phyloP scores from a whole-genome alignment of 2,329 filamentous ascomycete species.

The Colletotrichum neosansevieriae region DNA sequence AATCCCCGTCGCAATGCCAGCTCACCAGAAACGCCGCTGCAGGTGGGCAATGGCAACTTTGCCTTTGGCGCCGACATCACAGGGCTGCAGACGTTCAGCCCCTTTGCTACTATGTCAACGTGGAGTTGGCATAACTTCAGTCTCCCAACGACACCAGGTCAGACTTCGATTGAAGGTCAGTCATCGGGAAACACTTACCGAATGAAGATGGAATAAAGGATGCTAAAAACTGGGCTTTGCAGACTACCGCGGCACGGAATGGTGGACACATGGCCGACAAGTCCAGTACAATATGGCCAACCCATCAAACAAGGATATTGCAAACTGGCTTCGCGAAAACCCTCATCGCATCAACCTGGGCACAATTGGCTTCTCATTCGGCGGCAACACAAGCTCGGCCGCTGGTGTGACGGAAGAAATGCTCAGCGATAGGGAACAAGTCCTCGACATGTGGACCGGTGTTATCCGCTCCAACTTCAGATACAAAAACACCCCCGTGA shows the following conservation, averaged over 20 bases:
- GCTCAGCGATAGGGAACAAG: conserved; percentile 55
- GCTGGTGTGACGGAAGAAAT: conserved; percentile 52
- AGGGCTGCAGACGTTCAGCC: conserved; percentile 59
- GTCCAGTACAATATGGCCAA: conserved; percentile 58
- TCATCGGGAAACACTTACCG: background rate
- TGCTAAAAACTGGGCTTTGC: background rate
- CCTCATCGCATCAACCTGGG: conserved; percentile 65
- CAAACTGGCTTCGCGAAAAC: conserved; percentile 59
- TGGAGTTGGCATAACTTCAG: conserved; percentile 65
- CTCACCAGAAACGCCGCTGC: conserved; percentile 63
- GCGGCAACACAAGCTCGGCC: conserved; percentile 43
- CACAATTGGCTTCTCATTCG: conserved; percentile 60
- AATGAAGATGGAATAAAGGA: background rate
- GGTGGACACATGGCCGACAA: conserved; percentile 57
- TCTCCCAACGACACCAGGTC: conserved; percentile 54
- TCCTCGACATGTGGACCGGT: conserved; percentile 62
- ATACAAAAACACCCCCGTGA: conserved; percentile 53
- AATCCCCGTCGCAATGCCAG: conserved; percentile 62
- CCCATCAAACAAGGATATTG: conserved; percentile 55
- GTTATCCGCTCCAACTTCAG: conserved; percentile 57
- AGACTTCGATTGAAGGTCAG: conserved; percentile 41
- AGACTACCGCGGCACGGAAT: conserved; percentile 56
- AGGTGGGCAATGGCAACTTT: conserved; percentile 63
- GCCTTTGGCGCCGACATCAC: conserved; percentile 62
- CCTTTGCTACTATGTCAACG: conserved; percentile 60